Conservation (phyloP, 805 yeast genomes). For the Wickerhamiella galacta region DNA sequence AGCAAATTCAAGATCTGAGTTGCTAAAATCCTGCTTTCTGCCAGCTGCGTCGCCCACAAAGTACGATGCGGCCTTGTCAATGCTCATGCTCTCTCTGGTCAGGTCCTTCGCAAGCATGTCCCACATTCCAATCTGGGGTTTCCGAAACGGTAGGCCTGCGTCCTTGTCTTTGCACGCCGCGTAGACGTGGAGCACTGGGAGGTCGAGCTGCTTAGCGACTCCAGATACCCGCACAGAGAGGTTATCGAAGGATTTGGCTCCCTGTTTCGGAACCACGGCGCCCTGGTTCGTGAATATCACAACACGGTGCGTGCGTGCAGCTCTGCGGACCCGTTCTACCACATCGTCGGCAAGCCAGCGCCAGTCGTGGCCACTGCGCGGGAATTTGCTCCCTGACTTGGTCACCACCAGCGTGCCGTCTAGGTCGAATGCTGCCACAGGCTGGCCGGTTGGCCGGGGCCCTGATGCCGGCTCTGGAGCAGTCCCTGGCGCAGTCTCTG, state of each 20-base stretch:
- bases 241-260: conserved; percentile 24
- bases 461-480: neutral
- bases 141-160: conserved; percentile 27
- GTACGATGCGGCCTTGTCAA: conserved; percentile 33
- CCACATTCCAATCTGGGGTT: conserved; percentile 75
- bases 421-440: conserved; percentile 61
- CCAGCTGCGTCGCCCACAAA: conserved; percentile 99
- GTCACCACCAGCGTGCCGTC: conserved; percentile 66
- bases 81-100: conserved; percentile 8
- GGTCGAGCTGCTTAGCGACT: conserved; percentile 29
- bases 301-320: conserved; percentile 22
- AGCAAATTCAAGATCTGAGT: conserved; percentile 63
- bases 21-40: conserved; percentile 57
- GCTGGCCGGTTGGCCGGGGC: neutral
- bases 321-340: conserved; percentile 5
- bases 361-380: conserved; percentile 60
- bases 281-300: conserved; percentile 85
- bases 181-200: conserved; percentile 22
- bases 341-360: conserved; percentile 28
- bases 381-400: conserved; percentile 42
- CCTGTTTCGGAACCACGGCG: conserved; percentile 29
- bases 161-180: conserved; percentile 17
- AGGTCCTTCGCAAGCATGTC: conserved; percentile 31
- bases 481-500: neutral
- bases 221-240: conserved; percentile 12